Evolutionary conservation across 1,139 yeast species (phyloP), one percentile per base, ranked within the genome.

Genomic region (Meyerozyma elateridarum): DNA sequence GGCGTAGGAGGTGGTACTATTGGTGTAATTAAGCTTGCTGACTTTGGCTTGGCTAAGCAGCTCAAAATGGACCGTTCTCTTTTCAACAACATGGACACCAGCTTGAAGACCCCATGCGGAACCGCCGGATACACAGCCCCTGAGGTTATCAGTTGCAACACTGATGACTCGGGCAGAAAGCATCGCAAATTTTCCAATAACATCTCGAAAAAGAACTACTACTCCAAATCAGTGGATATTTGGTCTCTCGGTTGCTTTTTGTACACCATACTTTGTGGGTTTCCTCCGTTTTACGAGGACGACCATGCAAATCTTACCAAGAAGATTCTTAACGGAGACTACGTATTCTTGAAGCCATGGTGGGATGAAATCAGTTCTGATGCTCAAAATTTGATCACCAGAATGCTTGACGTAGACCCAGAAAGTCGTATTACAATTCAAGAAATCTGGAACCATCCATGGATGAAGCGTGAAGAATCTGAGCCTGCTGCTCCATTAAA

Each of bases 231-330:
- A 31, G 97, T 89, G 13, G 97, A 89, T 54, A 83, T 89, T 76
- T 89, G 96, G 96, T 94, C 95, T 4, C 63, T 89, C 34, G 97
- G 97, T 1, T 89, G 97, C 58, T 93, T 89, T 6, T 57, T 89
- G 40, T 89, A 89, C 52, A 89, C 96, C 0, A 70, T 88, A 19
- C 61, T 89, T 30, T 88, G 96, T 62, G 97, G 97, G 4, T 89
- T 89, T 59, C 97, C 97, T 1, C 97, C 97, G 13, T 89, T 89
- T 54, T 89, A 85, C 59, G 96, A 89, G 54, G 96, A 88, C 45
- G 76, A 80, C 47, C 80, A 85, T 40, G 85, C 83, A 42, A 72
- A 73, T n/a, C 61, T 89, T 41, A 85, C 96, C 1, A 76, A 73
- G 45, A 88, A 88, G 54, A 94, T 89, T 27, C 78, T 93, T 8